Evolutionary conservation across 345 rosid species (phyloP).

Genomic region (Hibiscus syriacus): DNA sequence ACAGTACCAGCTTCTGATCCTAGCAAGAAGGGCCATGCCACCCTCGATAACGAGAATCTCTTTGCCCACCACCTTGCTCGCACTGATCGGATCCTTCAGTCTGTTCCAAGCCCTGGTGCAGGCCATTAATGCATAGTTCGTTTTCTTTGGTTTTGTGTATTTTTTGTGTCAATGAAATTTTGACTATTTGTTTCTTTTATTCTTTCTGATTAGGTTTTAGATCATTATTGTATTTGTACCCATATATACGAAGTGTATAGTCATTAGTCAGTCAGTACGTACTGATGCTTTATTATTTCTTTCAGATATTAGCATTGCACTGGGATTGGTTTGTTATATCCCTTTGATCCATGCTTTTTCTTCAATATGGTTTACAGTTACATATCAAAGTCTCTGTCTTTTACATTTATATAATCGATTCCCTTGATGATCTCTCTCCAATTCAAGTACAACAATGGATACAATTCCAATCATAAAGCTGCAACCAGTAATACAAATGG

Average conservation of each 20-base stretch:
- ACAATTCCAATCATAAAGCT: background rate
- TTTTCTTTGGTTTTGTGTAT: background rate
- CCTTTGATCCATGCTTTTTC: background rate
- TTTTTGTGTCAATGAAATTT: background rate
- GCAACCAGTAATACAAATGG: background rate
- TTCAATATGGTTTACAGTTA: too few relatives aligned
- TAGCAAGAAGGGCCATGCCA: slow-evolving; percentile 56
- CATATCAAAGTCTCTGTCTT: too few relatives aligned
- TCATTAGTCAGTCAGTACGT: background rate
- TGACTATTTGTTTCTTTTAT: background rate
- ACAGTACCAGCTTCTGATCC: slow-evolving; percentile 55
- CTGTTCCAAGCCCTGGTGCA: slow-evolving; percentile 85
- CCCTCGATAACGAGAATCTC: slow-evolving; percentile 39
- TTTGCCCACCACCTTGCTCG: slow-evolving; percentile 48
- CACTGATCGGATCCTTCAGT: slow-evolving; percentile 53
- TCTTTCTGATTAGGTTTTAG: background rate
- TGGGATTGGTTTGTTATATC: slow-evolving; percentile 7
- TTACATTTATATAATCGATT: too few relatives aligned
- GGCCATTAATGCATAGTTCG: slow-evolving; percentile 35
- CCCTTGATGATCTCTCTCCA: too few relatives aligned
- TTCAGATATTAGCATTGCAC: background rate
- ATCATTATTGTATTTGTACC: background rate
- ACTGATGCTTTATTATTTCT: background rate
- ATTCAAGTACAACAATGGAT: too few relatives aligned
- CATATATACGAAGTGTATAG: background rate